Conservation (phyloP, 2,329 filamentous ascomycete species). For the Aureobasidium sp. region DNA sequence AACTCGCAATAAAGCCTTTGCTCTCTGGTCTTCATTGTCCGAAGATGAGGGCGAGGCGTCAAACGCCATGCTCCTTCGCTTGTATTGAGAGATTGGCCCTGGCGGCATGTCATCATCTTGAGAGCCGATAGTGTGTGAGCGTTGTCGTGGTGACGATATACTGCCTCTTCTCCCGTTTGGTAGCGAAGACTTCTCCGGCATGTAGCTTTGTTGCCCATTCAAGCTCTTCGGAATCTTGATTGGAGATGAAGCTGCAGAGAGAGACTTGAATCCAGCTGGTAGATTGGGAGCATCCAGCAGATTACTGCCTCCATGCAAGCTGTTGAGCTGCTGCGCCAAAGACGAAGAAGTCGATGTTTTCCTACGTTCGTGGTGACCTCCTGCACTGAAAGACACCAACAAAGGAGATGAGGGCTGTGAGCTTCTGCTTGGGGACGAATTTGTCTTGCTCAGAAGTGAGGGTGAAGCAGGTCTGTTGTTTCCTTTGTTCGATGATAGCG, state of each 20-base stretch:
- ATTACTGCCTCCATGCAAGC: conserved; percentile 54
- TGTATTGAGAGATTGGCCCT: conserved; percentile 59
- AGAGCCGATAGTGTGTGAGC: conserved; percentile 89
- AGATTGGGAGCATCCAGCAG: conserved; percentile 66
- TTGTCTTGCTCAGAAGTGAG: conserved; percentile 68
- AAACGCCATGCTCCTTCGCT: conserved; percentile 87
- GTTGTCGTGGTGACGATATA: conserved; percentile 54
- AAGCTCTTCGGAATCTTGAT: conserved; percentile 42
- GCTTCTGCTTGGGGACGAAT: conserved; percentile 77
- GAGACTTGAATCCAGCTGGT: conserved; percentile 43
- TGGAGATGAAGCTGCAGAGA: conserved; percentile 49
- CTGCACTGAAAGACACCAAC: conserved; percentile 92
- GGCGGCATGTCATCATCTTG: conserved; percentile 78
- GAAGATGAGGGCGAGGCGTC: conserved; percentile 97
- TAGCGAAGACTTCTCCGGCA: conserved; percentile 32
- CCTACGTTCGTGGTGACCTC: conserved; percentile 71
- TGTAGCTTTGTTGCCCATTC: conserved; percentile 42
- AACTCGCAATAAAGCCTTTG: conserved; percentile 83
- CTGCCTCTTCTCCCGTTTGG: conserved; percentile 27
- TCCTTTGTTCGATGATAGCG: conserved; percentile 74
- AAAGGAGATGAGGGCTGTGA: conserved; percentile 83
- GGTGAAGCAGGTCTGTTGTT: conserved; percentile 77
- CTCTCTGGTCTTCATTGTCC: conserved; percentile 90
- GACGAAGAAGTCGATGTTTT: conserved; percentile 87
- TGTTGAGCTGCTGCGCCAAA: conserved; percentile 70